Evolutionary conservation across 78 protist species (phyloP), one percentile per base, ranked within the genome.

Genomic region (Polysphondylium violaceum): DNA sequence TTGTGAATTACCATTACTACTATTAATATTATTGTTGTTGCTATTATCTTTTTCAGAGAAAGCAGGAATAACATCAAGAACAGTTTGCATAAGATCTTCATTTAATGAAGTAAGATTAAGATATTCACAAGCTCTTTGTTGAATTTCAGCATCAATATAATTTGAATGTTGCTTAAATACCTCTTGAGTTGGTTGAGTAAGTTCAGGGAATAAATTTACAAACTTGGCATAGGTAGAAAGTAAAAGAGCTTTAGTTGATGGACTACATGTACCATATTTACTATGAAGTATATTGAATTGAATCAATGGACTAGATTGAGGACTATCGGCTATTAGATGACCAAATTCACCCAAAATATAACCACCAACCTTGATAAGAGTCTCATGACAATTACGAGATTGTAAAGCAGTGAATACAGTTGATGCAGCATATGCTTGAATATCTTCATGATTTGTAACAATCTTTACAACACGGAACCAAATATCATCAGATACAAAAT

Each of bases 111-210:
- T 83, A 1, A 98, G 76, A 65, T 61, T 71, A 19, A 68, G 27
- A 94, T 98, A 98, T 77, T 98, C 99, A 76, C 43, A 16, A 17
- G 99, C 99, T 41, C 99, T 98, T 94, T 99, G 99, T 90, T 99
- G 99, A 40, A 98, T 25, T 83, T 98, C 99, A 43, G 95, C 79
- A 85, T 98, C 97, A 31, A 96, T 85, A 41, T 47, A 17, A 17
- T 73, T 9, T n/a, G 41, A 2, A 60, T 47, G 14, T 47, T 12
- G 41, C 21, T 29, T 16, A 83, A 98, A 67, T 33, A 96, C 25
- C 25, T 59, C 88, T 58, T 17, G 55, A 43, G 96, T 76, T 53
- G 4, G 38, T 25, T 67, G 76, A 9, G 87, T 27, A 29, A 97
- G 44, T 60, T 97, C 97, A 33, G 98, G 96, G 96, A 65, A 97